A percentile compares a stretch with the other conserved stretches of the same genome.
Conservation (phyloP, 2,329 filamentous ascomycete species). For the Epichloe brachyelytri region DNA sequence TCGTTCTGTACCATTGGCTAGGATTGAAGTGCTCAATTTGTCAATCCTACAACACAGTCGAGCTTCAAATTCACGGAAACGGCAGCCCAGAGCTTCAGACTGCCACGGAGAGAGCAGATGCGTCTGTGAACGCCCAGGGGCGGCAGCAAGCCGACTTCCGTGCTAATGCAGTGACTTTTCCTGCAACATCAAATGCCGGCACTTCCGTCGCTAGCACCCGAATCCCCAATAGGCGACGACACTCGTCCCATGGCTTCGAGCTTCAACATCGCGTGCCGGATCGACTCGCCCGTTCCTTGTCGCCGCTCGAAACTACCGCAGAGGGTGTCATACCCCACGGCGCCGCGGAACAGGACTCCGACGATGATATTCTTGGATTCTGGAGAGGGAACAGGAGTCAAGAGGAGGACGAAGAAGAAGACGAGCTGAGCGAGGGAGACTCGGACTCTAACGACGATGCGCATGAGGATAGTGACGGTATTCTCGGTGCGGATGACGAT, state of each 20-base stretch:
- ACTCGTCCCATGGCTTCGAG: constrained; percentile 26
- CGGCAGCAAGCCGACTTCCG: constrained; percentile 2
- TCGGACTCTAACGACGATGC: constrained; percentile 33
- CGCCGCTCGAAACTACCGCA: constrained; percentile 21
- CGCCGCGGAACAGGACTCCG: constrained; percentile 31
- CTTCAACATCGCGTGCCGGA: constrained; percentile 22
- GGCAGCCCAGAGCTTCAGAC: constrained; percentile 16
- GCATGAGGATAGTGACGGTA: constrained; percentile 31
- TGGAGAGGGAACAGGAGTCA: constrained; percentile 31
- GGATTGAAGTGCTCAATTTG: constrained; percentile 77
- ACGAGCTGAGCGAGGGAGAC: constrained; percentile 30
- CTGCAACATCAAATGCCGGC: not conserved
- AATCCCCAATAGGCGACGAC: constrained; percentile 21
- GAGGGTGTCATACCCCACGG: constrained; percentile 15
- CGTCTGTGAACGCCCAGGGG: constrained; percentile 1
- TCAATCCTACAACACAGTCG: constrained; percentile 56
- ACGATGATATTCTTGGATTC: constrained; percentile 44
- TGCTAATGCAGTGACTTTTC: not conserved
- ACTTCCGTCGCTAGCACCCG: constrained; percentile 2
- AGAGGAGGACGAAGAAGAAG: constrained; percentile 31
- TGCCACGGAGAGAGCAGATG: constrained; percentile 12
- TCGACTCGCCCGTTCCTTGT: constrained; percentile 31
- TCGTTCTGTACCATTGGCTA: constrained; percentile 85
- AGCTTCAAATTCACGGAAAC: constrained; percentile 46
- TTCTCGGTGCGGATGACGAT: constrained; percentile 29